Evolutionary conservation across 805 yeast species (phyloP).

Genomic region (Millerozyma acaciae): DNA sequence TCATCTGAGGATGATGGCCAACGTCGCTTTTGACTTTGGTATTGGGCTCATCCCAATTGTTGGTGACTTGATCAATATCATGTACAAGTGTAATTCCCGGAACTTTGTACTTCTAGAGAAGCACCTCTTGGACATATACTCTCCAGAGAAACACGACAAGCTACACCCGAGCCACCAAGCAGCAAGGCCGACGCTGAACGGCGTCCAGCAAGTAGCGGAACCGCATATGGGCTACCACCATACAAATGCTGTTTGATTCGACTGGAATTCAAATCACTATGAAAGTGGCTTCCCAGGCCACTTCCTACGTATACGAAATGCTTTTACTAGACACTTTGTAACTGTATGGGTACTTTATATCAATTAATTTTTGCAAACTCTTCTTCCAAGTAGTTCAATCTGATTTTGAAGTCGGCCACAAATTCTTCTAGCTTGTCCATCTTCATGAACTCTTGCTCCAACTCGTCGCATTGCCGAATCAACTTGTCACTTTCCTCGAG

Average conservation of each 20-base stretch:
- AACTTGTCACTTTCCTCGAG: slow-evolving; percentile 37
- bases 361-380: slow-evolving; percentile 10
- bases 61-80: slow-evolving; percentile 67
- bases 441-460: slow-evolving; percentile 52
- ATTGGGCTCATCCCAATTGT: slow-evolving; percentile 61
- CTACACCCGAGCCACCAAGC: too few relatives aligned
- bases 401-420: slow-evolving; percentile 36
- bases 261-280: background rate
- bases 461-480: slow-evolving; percentile 42
- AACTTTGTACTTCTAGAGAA: slow-evolving; percentile 53
- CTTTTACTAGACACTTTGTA: background rate
- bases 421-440: slow-evolving; percentile 45
- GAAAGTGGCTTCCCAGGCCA: too few relatives aligned
- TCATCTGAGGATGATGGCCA: slow-evolving; percentile 34
- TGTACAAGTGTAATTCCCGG: slow-evolving; percentile 74
- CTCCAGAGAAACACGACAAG: slow-evolving; percentile 2
- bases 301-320: background rate
- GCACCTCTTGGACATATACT: slow-evolving; percentile 32
- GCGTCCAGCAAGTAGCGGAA: background rate
- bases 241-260: background rate
- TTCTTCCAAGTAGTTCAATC: slow-evolving; percentile 33
- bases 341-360: background rate
- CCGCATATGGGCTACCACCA: background rate
- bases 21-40: slow-evolving; percentile 36
- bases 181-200: too few relatives aligned